Conservation (phyloP, 148 eudicot species). For the Nepenthes mirabilis region DNA sequence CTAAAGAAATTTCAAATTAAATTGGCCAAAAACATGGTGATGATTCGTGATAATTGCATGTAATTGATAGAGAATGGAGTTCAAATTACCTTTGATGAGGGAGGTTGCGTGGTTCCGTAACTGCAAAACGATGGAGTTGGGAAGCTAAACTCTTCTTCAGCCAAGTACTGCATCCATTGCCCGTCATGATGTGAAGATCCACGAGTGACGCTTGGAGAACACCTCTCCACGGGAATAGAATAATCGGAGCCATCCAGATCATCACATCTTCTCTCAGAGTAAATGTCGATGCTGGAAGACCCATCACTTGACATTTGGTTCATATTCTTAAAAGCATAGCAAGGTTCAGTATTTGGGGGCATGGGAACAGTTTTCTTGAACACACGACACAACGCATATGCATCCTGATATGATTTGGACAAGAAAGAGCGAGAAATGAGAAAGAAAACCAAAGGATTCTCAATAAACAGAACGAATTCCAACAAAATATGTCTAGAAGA, state of each 20-base stretch:
- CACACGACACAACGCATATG: constrained; percentile 54
- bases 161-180: constrained; percentile 77
- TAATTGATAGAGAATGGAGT: background rate
- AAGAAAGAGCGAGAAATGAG: background rate
- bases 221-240: constrained; percentile 26
- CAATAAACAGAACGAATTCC: background rate
- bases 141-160: constrained; percentile 32
- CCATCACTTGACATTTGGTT: constrained; percentile 35
- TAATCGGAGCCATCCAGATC: constrained; percentile 43
- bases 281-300: constrained; percentile 47
- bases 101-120: constrained; percentile 25
- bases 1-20: no score
- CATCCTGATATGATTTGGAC: constrained; percentile 21
- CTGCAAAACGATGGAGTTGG: constrained; percentile 24
- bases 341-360: constrained; percentile 12
- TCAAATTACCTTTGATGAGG: constrained; percentile 55
- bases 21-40: no score
- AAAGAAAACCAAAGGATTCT: background rate
- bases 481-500: background rate
- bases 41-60: no score
- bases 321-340: constrained; percentile 18
- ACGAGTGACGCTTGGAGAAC: constrained; percentile 17
- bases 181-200: constrained; percentile 22
- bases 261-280: constrained; percentile 48
- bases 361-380: constrained; percentile 33